Evolutionary conservation across 2,329 filamentous ascomycete species (phyloP), one percentile per base, ranked within the genome.

Genomic region (Chaetomiaceae sp.): DNA sequence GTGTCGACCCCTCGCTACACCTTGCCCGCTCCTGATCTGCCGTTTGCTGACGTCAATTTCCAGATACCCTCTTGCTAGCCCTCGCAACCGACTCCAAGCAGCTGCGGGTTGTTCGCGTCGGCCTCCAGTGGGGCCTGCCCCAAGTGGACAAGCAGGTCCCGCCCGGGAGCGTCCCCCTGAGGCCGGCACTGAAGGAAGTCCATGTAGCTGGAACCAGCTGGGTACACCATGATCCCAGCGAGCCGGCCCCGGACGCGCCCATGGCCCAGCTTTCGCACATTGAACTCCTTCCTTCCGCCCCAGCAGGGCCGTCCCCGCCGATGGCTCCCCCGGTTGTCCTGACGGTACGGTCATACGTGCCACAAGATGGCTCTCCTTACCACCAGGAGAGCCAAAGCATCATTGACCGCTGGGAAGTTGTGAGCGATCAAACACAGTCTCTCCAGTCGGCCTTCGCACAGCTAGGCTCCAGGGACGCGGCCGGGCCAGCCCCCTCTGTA

Each of bases 361-460:
- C 73, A 45, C 65, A 66, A 52, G 68, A 71, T 45, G 72, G 69
- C 54, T 73, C 74, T 24, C 73, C 82, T 24, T 81, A 77, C 43
- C 74, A 76, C 34, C 79, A 83, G 53, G 79, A 82, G 26, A 70
- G 79, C 0, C 80, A 85, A 56, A 95, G 83, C 55, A 77, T 90
- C 33, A 73, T 97, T 51, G 83, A 88, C 52, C 78, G 85, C 51
- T 97, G 91, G 91, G 84, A 93, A 56, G 69, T 95, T 12, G 63
- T 91, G 9, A 73, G 76, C 26, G 80, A 86, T 26, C 74, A 79
- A 38, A 67, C 75, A n/a, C 79, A 84, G 52, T 73, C 69, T 9
- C 68, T 94, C 7, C 86, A 93, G 60, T 68, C 83, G 2, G 84
- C 84, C 11, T 91, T 95, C 61, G 84, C 88, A 54, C 84, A 90